Evolutionary conservation across 2,329 filamentous ascomycete species (phyloP).

Genomic region (Cercospora canescens): DNA sequence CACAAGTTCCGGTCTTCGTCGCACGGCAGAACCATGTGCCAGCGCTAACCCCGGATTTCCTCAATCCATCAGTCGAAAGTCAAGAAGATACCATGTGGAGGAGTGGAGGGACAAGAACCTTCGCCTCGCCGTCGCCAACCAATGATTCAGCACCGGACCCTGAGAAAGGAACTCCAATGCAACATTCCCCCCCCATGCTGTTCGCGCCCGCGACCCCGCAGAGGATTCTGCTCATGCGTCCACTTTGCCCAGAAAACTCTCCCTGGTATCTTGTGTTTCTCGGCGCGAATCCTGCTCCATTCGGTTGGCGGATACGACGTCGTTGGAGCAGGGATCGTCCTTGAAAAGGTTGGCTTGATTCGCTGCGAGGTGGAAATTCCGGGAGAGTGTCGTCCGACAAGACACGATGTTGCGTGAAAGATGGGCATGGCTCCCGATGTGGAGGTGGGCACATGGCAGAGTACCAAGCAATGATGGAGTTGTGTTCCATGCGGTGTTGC

Average conservation of each 20-base stretch:
- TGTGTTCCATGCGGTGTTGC: neutral
- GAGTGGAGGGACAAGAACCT: neutral
- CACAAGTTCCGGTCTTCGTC: neutral
- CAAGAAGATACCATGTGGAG: neutral
- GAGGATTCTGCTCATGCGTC: neutral
- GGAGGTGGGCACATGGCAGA: neutral
- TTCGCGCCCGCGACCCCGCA: neutral
- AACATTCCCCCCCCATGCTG: no score
- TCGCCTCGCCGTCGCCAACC: neutral
- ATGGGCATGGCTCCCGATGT: neutral
- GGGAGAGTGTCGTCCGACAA: neutral
- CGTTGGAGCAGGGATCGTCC: neutral
- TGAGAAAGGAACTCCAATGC: neutral
- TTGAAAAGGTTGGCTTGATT: neutral
- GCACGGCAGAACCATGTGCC: neutral
- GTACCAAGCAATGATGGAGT: neutral
- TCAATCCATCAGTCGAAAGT: neutral
- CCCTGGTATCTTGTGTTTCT: neutral
- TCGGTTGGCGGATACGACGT: neutral
- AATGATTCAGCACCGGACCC: neutral
- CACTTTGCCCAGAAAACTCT: neutral
- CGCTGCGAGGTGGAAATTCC: neutral
- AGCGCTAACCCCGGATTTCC: neutral
- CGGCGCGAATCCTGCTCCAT: neutral
- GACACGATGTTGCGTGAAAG: neutral